Conservation (phyloP, 208 protist species). For the Paratrypanosoma confusum region DNA sequence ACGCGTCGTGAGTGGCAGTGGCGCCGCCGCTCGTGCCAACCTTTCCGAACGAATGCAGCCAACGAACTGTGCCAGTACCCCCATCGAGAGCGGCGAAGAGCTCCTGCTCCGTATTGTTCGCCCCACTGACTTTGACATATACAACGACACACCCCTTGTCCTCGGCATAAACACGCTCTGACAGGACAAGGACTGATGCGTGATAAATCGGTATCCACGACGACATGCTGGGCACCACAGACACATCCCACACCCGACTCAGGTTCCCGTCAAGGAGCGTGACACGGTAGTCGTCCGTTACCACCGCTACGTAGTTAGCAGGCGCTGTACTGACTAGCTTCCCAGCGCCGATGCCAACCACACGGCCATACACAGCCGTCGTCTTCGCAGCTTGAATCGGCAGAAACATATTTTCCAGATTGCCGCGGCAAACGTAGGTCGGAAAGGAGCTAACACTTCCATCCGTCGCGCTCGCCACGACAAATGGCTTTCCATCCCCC, state of each 20-base stretch:
- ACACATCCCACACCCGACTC: conserved; percentile 18
- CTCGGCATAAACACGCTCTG: conserved; percentile 55
- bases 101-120: conserved; percentile 20
- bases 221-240: conserved; percentile 21
- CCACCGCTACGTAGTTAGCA: conserved; percentile 31
- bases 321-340: conserved; percentile 15
- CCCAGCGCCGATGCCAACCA: conserved; percentile 52
- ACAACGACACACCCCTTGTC: conserved; percentile 72
- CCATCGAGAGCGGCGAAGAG: conserved; percentile 70
- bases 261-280: conserved; percentile 1
- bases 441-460: conserved; percentile 29
- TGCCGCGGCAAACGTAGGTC: conserved; percentile 31
- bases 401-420: conserved; percentile 38
- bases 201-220: conserved; percentile 17
- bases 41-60: conserved; percentile 41
- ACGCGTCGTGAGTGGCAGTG: conserved; percentile 1
- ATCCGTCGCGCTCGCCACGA: conserved; percentile 24
- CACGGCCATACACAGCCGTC: conserved; percentile 18
- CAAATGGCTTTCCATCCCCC: conserved; percentile 31
- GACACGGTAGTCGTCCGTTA: conserved; percentile 41
- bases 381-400: conserved; percentile 11
- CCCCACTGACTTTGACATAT: conserved; percentile 21
- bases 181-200: conserved; percentile 55
- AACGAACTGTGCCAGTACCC: conserved; percentile 46
- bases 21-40: not conserved